phyloP scores from a whole-genome alignment of 1,284 basidiomycete genomes.

The Heterobasidion parviporum region DNA sequence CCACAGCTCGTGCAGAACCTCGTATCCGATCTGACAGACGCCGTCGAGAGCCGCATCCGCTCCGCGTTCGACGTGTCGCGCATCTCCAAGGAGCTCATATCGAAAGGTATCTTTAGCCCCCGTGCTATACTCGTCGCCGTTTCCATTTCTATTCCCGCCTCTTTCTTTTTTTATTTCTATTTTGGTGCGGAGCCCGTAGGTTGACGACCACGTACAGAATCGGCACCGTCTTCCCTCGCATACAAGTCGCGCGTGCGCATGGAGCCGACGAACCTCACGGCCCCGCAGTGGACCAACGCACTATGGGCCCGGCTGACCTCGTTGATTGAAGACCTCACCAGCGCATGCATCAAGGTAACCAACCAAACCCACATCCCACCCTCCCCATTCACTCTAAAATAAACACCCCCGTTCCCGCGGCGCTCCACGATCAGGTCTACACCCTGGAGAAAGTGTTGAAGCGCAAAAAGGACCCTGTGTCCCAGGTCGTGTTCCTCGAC shows the following conservation, averaged over 20 bases:
- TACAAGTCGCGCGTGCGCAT: slow-evolving; percentile 79
- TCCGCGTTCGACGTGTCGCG: slow-evolving; percentile 80
- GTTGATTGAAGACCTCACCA: slow-evolving; percentile 84
- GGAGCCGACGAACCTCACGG: slow-evolving; percentile 77
- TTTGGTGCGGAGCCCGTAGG: background rate
- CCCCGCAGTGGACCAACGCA: slow-evolving; percentile 74
- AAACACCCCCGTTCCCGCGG: background rate
- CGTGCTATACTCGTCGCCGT: background rate
- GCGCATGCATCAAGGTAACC: slow-evolving; percentile 81
- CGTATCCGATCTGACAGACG: slow-evolving; percentile 74
- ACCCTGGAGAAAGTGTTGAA: slow-evolving; percentile 89
- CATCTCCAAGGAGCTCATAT: slow-evolving; percentile 74
- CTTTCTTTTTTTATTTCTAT: background rate
- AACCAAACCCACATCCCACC: too few relatives aligned
- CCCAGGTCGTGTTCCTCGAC: slow-evolving; percentile 78
- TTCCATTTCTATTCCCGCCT: too few relatives aligned
- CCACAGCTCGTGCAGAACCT: slow-evolving; percentile 79
- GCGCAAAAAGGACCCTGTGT: slow-evolving; percentile 76
- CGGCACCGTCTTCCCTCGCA: slow-evolving; percentile 31
- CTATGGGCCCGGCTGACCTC: slow-evolving; percentile 80
- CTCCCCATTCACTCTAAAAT: background rate
- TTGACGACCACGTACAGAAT: slow-evolving; percentile 23
- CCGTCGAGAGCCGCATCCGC: slow-evolving; percentile 74
- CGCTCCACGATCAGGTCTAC: slow-evolving; percentile 57
- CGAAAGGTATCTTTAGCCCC: slow-evolving; percentile 37